phyloP scores from a whole-genome alignment of 371 early-diverging fungal species.

The Zychaea mexicana region DNA sequence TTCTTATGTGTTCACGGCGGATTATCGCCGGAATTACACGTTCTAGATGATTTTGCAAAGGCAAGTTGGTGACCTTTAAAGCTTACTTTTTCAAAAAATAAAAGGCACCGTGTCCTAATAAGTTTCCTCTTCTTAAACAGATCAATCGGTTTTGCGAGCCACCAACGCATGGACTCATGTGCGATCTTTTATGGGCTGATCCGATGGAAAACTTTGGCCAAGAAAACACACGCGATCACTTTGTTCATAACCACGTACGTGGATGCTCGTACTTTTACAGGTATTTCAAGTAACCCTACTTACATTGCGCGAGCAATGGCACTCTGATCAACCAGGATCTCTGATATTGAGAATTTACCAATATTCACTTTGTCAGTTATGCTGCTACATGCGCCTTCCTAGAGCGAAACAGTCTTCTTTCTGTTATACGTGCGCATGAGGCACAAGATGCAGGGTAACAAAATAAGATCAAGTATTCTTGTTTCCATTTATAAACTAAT shows the following conservation, averaged over 20 bases:
- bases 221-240: constrained; percentile 67
- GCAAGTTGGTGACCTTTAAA: constrained; percentile 35
- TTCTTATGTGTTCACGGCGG: constrained; percentile 99
- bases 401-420: constrained; percentile 90
- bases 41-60: constrained; percentile 80
- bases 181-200: constrained; percentile 98
- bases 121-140: constrained; percentile 26
- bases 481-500: too few relatives aligned
- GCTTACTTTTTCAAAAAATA: constrained; percentile 55
- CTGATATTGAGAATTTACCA: not conserved
- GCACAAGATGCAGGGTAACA: constrained; percentile 92
- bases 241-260: constrained; percentile 91
- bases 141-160: constrained; percentile 96
- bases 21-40: constrained; percentile 91
- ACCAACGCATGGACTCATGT: constrained; percentile 95
- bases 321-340: too few relatives aligned
- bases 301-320: too few relatives aligned
- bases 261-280: constrained; percentile 95
- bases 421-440: constrained; percentile 97
- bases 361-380: constrained; percentile 54
- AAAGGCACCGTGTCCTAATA: not conserved
- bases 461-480: not conserved
- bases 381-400: constrained; percentile 91
- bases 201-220: constrained; percentile 94
- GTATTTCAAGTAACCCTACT: too few relatives aligned